Conservation (phyloP, 495 filamentous ascomycete species). For the Penicillium simplicissimum region DNA sequence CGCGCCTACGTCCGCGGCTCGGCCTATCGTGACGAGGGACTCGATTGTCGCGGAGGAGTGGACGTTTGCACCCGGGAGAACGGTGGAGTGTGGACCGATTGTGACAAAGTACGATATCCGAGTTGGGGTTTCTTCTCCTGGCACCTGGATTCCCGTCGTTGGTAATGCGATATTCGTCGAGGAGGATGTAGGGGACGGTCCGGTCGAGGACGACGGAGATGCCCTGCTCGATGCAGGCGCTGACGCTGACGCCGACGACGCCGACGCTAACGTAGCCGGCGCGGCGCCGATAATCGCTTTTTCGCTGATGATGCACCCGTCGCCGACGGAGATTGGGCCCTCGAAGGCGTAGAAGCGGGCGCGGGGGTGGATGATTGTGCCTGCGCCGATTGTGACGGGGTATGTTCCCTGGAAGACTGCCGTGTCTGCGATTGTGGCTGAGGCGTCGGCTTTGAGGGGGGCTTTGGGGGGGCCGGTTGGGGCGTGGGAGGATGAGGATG, state of each 20-base stretch:
- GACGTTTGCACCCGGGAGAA: constrained; percentile 39
- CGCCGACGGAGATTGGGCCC: constrained; percentile 72
- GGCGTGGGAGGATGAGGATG: constrained; percentile 27
- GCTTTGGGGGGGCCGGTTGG: constrained; percentile 43
- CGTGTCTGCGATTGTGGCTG: constrained; percentile 73
- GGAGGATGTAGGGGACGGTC: constrained; percentile 16
- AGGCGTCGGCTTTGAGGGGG: constrained; percentile 67
- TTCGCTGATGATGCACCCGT: constrained; percentile 75
- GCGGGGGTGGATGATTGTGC: constrained; percentile 82
- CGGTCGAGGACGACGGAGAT: constrained; percentile 8
- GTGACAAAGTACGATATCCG: constrained; percentile 40
- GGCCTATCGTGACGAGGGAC: constrained; percentile 31
- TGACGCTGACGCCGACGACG: not conserved
- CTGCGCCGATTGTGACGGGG: constrained; percentile 66
- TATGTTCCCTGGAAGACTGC: constrained; percentile 70
- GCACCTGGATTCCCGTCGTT: not conserved
- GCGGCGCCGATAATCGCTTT: constrained; percentile 60
- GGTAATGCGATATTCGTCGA: not conserved
- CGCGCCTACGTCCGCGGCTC: constrained; percentile 37
- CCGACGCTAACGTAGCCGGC: constrained; percentile 26
- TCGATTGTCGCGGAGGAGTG: constrained; percentile 42
- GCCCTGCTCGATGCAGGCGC: not conserved
- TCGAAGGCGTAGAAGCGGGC: constrained; percentile 65
- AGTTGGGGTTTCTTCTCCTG: constrained; percentile 24
- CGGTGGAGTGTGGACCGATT: constrained; percentile 34